phyloP scores from a whole-genome alignment of 495 filamentous ascomycete species.

The Lophiostoma macrostomum region DNA sequence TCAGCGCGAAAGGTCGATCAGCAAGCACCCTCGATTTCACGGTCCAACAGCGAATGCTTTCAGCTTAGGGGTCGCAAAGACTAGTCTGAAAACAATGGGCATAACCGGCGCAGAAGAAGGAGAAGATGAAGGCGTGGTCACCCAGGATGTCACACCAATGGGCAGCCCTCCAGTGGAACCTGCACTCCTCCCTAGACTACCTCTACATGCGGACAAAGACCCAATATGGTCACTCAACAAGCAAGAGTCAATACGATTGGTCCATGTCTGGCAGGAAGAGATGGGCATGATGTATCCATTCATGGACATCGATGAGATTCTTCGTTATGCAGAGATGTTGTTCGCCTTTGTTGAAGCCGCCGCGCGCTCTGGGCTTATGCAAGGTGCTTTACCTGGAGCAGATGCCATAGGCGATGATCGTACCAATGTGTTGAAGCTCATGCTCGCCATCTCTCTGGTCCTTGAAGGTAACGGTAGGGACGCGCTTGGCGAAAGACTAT shows the following conservation, averaged over 20 bases:
- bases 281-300: constrained; percentile 85
- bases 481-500: constrained; percentile 65
- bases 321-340: constrained; percentile 61
- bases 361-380: constrained; percentile 54
- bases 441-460: constrained; percentile 70
- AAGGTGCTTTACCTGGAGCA: constrained; percentile 52
- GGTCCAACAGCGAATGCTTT: constrained; percentile 85
- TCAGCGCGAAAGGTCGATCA: constrained; percentile 20
- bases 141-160: constrained; percentile 51
- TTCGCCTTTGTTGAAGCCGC: constrained; percentile 71
- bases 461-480: constrained; percentile 75
- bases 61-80: constrained; percentile 82
- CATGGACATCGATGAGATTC: constrained; percentile 64
- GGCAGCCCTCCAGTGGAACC: constrained; percentile 48
- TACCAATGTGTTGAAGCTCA: constrained; percentile 70
- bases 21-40: constrained; percentile 64
- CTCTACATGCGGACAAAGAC: constrained; percentile 56
- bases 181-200: constrained; percentile 1
- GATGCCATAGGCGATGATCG: constrained; percentile 66
- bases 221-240: constrained; percentile 71
- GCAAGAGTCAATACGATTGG: constrained; percentile 69
- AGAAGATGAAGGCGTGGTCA: constrained; percentile 55
- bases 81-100: constrained; percentile 84
- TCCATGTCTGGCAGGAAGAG: constrained; percentile 75
- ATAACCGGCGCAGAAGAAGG: constrained; percentile 61